Conservation (phyloP, 2,329 filamentous ascomycete genomes). For the Lasiodiplodia gonubiensis region DNA sequence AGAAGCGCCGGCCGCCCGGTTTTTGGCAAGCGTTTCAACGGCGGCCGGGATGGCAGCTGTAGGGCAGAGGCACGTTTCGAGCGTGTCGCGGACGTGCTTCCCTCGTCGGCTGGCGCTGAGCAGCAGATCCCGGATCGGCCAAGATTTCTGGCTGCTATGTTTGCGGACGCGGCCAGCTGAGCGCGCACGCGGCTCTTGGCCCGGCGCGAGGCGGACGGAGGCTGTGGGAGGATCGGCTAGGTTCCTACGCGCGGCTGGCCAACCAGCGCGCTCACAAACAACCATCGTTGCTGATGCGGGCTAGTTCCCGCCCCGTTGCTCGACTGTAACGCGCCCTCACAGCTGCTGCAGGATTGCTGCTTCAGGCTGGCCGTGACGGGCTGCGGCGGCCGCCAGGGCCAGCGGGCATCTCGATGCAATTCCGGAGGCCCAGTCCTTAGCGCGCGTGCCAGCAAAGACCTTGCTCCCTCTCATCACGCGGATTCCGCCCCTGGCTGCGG, state of each 20-base stretch:
- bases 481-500: slow-evolving; percentile 1
- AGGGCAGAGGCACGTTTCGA: slow-evolving; percentile 23
- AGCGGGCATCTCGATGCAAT: slow-evolving; percentile 2
- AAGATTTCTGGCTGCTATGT: background rate
- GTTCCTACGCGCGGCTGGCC: background rate
- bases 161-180: background rate
- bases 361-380: background rate
- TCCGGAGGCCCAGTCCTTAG: slow-evolving; percentile 8
- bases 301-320: slow-evolving; percentile 11
- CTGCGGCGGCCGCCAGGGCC: background rate
- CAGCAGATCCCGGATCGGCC: slow-evolving; percentile 24
- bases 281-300: slow-evolving; percentile 3
- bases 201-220: slow-evolving; percentile 18
- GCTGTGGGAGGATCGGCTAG: background rate
- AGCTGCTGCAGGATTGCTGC: slow-evolving; percentile 9
- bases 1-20: slow-evolving; percentile 13
- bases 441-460: slow-evolving; percentile 7
- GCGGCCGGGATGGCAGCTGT: slow-evolving; percentile 13
- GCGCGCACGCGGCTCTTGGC: background rate
- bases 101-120: background rate
- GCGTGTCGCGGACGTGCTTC: slow-evolving; percentile 21
- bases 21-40: slow-evolving; percentile 22
- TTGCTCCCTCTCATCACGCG: slow-evolving; percentile 9
- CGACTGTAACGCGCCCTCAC: background rate
- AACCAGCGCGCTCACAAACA: background rate